Percentiles rank a stretch among this genome's conserved stretches.
phyloP scores from a whole-genome alignment of 176 grass and related monocot species.

The Triticum aestivum region DNA sequence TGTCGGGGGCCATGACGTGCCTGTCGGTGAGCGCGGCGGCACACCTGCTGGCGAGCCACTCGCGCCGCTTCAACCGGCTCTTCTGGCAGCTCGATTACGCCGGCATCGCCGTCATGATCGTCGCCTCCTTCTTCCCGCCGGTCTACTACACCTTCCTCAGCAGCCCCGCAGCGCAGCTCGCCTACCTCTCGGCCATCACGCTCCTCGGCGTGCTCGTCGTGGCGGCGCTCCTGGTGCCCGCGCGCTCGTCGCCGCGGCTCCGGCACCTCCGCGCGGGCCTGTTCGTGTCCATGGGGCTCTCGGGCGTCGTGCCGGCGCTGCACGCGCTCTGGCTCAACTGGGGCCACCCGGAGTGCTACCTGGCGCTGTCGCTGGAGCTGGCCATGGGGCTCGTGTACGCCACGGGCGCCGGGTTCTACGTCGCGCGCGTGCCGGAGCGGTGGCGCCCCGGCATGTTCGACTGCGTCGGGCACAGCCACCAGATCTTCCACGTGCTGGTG shows the following conservation, averaged over 20 bases:
- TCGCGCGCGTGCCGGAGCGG: slow-evolving; percentile 74
- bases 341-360: slow-evolving; percentile 46
- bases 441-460: slow-evolving; percentile 79
- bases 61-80: slow-evolving; percentile 61
- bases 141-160: slow-evolving; percentile 87
- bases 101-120: slow-evolving; percentile 94
- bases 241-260: slow-evolving; percentile 59
- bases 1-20: slow-evolving; percentile 82
- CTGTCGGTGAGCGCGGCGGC: slow-evolving; percentile 71
- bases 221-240: slow-evolving; percentile 58
- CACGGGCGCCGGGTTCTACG: slow-evolving; percentile 63
- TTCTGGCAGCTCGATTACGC: slow-evolving; percentile 94
- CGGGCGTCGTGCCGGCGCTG: slow-evolving; percentile 59
- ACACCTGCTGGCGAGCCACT: slow-evolving; percentile 94
- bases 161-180: slow-evolving; percentile 29
- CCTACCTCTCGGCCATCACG: slow-evolving; percentile 76
- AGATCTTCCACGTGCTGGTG: slow-evolving; percentile 94
- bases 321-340: slow-evolving; percentile 75
- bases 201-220: slow-evolving; percentile 59
- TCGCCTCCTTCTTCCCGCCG: slow-evolving; percentile 86
- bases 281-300: slow-evolving; percentile 72
- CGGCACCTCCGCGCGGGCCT: slow-evolving; percentile 62
- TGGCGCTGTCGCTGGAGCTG: slow-evolving; percentile 69
- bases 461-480: slow-evolving; percentile 78
- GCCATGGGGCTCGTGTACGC: slow-evolving; percentile 73